These are phyloP conservation scores for Coelastrella sp. DNA, from an alignment of 139 green algal genomes.

Conservation along the genomic window DNA sequence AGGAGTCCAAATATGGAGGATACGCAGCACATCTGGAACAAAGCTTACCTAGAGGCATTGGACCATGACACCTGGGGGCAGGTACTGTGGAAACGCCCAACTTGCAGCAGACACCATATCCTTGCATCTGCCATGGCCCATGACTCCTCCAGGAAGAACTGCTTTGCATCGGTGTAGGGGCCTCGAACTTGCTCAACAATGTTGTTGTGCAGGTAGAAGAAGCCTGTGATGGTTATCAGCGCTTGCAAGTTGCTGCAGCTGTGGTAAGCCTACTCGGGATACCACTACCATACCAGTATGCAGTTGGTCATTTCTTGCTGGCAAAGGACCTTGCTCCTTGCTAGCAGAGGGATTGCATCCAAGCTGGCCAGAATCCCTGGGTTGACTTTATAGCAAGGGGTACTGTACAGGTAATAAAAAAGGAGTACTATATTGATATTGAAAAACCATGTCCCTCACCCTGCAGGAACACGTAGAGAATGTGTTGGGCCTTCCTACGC, in stretches of 20 bases:
- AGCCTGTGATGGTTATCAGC: constrained; percentile 62
- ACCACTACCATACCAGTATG: neutral
- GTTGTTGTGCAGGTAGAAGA: constrained; percentile 61
- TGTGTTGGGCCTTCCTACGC: constrained; percentile 56
- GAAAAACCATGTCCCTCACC: no score
- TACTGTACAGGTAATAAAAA: no score
- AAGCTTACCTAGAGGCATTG: constrained; percentile 63
- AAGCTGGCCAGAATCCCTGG: neutral
- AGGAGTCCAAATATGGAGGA: constrained; percentile 13
- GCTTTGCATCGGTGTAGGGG: no score
- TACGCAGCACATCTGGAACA: constrained; percentile 28
- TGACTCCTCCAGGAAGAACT: no score
- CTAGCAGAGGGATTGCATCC: neutral
- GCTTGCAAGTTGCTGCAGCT: constrained; percentile 66
- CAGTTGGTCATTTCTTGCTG: neutral
- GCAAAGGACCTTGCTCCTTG: neutral
- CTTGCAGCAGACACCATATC: neutral
- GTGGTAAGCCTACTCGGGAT: constrained; percentile 42
- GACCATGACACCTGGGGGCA: constrained; percentile 72
- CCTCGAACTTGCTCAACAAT: neutral
- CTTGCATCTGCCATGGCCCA: neutral
- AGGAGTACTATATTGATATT: neutral
- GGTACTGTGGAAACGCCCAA: constrained; percentile 26
- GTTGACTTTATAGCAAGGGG: neutral
- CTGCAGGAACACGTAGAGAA: constrained; percentile 73